Conservation (phyloP, 164 flowering plant species). For the Vitis riparia region DNA sequence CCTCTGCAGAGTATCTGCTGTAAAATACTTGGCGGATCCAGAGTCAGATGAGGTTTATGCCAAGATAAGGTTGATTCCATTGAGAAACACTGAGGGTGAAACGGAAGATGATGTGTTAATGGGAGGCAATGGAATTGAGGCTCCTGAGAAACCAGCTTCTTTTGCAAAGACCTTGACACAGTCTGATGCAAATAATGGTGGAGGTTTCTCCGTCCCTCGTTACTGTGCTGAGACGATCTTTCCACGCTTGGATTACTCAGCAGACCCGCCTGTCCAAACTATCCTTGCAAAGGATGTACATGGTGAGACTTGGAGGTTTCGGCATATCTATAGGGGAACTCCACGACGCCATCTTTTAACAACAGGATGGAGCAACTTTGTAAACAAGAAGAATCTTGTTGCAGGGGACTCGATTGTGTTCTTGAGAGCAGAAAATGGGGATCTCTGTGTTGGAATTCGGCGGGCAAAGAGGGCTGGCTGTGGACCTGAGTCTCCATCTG, state of each 20-base stretch:
- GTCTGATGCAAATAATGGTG: slow-evolving; percentile 66
- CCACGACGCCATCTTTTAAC: slow-evolving; percentile 62
- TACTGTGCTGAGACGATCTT: slow-evolving; percentile 66
- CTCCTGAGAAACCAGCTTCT: slow-evolving; percentile 38
- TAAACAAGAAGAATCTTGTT: slow-evolving; percentile 64
- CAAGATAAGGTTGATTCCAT: slow-evolving; percentile 39
- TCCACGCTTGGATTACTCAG: slow-evolving; percentile 49
- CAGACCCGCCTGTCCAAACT: slow-evolving; percentile 61
- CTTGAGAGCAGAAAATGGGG: slow-evolving; percentile 56
- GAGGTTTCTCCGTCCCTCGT: slow-evolving; percentile 62
- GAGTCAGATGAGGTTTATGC: slow-evolving; percentile 54
- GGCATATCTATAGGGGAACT: slow-evolving; percentile 61
- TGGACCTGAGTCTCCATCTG: slow-evolving; percentile 30
- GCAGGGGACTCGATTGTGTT: slow-evolving; percentile 71
- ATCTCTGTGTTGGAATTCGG: slow-evolving; percentile 55
- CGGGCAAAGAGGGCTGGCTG: slow-evolving; percentile 53
- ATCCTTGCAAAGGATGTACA: slow-evolving; percentile 60
- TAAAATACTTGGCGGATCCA: slow-evolving; percentile 50
- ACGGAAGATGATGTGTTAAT: slow-evolving; percentile 20
- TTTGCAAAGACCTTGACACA: slow-evolving; percentile 68
- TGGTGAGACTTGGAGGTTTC: slow-evolving; percentile 58
- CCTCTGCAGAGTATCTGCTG: slow-evolving; percentile 34
- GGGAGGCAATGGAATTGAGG: slow-evolving; percentile 21
- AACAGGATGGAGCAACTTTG: slow-evolving; percentile 66
- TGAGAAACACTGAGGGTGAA: slow-evolving; percentile 18